Percentiles rank a stretch among this genome's conserved stretches.
These are phyloP conservation scores for Fomitopsis pulvina DNA, from an alignment of 768 basidiomycete species.

Conservation along the genomic window DNA sequence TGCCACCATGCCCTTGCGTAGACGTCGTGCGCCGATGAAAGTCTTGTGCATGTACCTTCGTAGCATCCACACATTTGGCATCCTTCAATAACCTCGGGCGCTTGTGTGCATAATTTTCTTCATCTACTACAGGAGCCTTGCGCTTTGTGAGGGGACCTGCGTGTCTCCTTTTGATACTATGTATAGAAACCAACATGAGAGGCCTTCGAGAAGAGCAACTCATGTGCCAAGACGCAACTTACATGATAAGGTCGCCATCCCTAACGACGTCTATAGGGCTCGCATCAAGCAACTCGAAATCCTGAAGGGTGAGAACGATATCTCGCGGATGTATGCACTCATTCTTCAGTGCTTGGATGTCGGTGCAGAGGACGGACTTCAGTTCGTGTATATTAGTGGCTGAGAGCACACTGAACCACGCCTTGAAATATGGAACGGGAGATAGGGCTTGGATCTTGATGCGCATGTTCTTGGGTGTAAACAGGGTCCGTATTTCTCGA, in stretches of 20 bases:
- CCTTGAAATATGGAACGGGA: slow-evolving; percentile 20
- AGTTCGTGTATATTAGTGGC: slow-evolving; percentile 18
- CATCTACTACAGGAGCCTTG: slow-evolving; percentile 11
- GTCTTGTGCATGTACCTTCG: too few relatives aligned
- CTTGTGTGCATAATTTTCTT: slow-evolving; percentile 5
- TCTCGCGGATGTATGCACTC: slow-evolving; percentile 5
- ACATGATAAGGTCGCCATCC: slow-evolving; percentile 26
- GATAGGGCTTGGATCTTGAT: slow-evolving; percentile 19
- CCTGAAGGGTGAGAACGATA: slow-evolving; percentile 22
- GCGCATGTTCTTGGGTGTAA: slow-evolving; percentile 14
- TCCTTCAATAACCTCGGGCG: slow-evolving; percentile 1
- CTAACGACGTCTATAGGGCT: slow-evolving; percentile 22
- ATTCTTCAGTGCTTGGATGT: slow-evolving; percentile 12
- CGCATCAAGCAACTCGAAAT: slow-evolving; percentile 24
- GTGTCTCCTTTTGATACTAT: slow-evolving; percentile 15
- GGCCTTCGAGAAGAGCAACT: slow-evolving; percentile 6
- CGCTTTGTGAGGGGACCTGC: slow-evolving; percentile 9
- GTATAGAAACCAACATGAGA: slow-evolving; percentile 12
- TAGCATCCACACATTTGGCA: not conserved
- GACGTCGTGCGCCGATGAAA: too few relatives aligned
- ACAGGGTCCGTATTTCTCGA: too few relatives aligned
- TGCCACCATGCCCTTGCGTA: not conserved
- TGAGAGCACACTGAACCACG: slow-evolving; percentile 21
- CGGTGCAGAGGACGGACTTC: slow-evolving; percentile 20
- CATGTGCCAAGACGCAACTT: slow-evolving; percentile 1